Evolutionary conservation across 768 basidiomycete species (phyloP), one percentile per base, ranked within the genome.

Genomic region (Tubosaeta sp.): DNA sequence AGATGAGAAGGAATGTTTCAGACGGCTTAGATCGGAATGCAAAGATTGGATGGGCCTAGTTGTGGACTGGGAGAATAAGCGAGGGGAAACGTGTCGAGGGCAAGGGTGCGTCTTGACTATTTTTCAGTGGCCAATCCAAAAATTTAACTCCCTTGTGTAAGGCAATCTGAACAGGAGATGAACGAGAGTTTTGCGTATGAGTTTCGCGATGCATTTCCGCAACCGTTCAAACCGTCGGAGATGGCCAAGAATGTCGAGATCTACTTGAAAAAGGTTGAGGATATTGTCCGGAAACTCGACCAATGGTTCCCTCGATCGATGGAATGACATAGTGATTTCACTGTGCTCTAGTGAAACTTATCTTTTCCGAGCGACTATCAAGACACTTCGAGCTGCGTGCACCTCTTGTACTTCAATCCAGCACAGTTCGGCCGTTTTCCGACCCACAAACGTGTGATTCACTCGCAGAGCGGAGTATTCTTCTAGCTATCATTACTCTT

Each of bases 181-280:
- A 43, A 56, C 0, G 35, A 33, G 31, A 48, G 16, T 25, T 68
- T 54, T 17, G 25, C n/a, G 6, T 43, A 53, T 5, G 68, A 70
- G n/a, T 70, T 69, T 51, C 43, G n/a, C 26, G 42, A 34, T 9
- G 47, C 46, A 8, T 70, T 70, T 35, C 60, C 59, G 31, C 55
- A 45, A 10, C 63, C 59, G 3, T 51, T 29, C 13, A 12, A 52
- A 14, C 55, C 56, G 3, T 50, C 44, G 5, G 59, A 58, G 17
- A 51, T 47, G 19, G 48, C 35, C 17, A 52, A 39, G 16, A 54
- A 65, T 38, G 52, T 68, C 19, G 54, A 67, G 10, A 53, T 53
- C 4, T 70, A 70, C 42, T 26, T 69, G 46, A 51, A 48, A 4
- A 61, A 50, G 43, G 66, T 68, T 25, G 63, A 70, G 39, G 50